A percentile compares a stretch with the other conserved stretches of the same genome.
phyloP scores from a whole-genome alignment of 2,329 filamentous ascomycete genomes.

The Fusarium papillatum region DNA sequence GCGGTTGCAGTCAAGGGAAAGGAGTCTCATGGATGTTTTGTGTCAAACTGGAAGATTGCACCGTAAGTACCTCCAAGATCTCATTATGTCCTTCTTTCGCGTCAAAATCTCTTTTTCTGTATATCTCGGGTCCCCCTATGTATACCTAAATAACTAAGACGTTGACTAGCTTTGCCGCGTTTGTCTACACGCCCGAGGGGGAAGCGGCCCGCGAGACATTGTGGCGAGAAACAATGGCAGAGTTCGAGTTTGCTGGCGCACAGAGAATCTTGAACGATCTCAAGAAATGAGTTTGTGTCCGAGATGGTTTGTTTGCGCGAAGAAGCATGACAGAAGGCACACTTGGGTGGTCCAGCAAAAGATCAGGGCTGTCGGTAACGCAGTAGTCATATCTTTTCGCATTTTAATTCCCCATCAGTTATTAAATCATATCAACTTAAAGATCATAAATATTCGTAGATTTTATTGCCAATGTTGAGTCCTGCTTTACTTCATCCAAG shows the following conservation, averaged over 20 bases:
- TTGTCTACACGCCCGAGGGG: not conserved
- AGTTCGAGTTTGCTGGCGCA: not conserved
- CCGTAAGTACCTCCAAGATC: not conserved
- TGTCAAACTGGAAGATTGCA: not conserved
- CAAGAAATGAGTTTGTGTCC: not conserved
- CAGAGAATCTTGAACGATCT: not conserved
- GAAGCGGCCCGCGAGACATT: not conserved
- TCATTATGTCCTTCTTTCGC: too few relatives aligned
- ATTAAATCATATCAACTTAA: not conserved
- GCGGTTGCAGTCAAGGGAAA: not conserved
- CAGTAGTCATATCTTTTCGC: not conserved
- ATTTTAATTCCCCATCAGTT: not conserved
- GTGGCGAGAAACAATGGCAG: not conserved
- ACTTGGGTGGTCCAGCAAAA: not conserved
- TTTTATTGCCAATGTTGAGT: not conserved
- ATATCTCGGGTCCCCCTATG: too few relatives aligned
- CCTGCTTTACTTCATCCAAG: not conserved
- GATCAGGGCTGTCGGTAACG: not conserved
- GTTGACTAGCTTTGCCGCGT: not conserved
- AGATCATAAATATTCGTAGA: not conserved
- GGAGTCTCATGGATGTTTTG: not conserved
- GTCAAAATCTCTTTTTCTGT: fast-evolving
- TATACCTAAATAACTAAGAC: not conserved
- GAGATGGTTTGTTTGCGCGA: not conserved
- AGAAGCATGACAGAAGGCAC: not conserved